Conservation (phyloP, 768 basidiomycete species). For the Gyrodon lividus region DNA sequence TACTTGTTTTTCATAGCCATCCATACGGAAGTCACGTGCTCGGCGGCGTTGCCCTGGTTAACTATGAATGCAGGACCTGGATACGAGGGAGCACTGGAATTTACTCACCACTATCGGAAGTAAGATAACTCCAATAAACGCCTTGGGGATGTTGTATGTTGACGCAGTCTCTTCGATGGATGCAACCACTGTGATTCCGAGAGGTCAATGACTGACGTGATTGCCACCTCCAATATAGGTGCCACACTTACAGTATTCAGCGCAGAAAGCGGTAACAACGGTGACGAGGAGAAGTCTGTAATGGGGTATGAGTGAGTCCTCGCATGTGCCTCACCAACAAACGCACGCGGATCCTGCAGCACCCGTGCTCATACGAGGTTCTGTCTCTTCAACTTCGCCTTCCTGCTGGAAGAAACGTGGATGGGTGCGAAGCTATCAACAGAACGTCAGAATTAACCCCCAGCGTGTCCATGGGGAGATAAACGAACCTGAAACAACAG, state of each 20-base stretch:
- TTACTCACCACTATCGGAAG: slow-evolving; percentile 78
- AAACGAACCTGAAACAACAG: slow-evolving; percentile 68
- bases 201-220: background rate
- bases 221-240: background rate
- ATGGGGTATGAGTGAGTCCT: background rate
- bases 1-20: slow-evolving; percentile 82
- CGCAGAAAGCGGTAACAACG: slow-evolving; percentile 82
- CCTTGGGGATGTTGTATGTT: slow-evolving; percentile 76
- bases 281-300: slow-evolving; percentile 72
- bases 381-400: slow-evolving; percentile 35
- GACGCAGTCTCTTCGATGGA: slow-evolving; percentile 90
- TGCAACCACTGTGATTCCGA: slow-evolving; percentile 56
- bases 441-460: slow-evolving; percentile 4
- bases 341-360: slow-evolving; percentile 58
- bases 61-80: background rate
- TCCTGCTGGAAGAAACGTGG: slow-evolving; percentile 52
- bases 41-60: slow-evolving; percentile 72
- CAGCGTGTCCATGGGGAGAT: background rate
- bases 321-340: background rate
- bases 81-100: background rate
- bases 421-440: slow-evolving; percentile 66
- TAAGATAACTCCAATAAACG: slow-evolving; percentile 84
- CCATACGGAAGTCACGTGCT: slow-evolving; percentile 84
- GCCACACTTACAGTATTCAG: slow-evolving; percentile 69
- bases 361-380: slow-evolving; percentile 62